Base-by-base conservation (phyloP, 2,329 filamentous ascomycete species). In the Exophiala alcalophila region DNA sequence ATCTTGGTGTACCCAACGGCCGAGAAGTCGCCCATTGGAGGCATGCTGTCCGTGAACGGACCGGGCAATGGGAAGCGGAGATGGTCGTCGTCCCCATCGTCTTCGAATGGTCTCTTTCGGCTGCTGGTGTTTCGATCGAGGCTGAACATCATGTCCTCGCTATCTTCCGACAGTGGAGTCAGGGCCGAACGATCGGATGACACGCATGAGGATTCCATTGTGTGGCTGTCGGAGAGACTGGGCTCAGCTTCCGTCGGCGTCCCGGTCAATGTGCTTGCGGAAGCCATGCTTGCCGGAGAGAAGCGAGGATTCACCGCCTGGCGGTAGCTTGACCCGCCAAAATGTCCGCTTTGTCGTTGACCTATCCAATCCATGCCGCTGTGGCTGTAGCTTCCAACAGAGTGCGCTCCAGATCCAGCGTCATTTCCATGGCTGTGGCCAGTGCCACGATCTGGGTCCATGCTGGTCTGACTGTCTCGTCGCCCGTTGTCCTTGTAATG, bases 401-500 rank as follows among this genome's bases (percentile, higher is more conserved):
- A 26, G n/a, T 46, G 34, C 19, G 41, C 15, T 4, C 44, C 50
- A n/a, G n/a, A n/a, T n/a, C n/a, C n/a, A 12, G 37, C 23, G 19
- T 26, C 37, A 7, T 57, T 60, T 33, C 65, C 68, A 37, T 64
- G 66, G 21, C 64, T 60, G 47, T 65, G 61, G 29, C 80, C 74
- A 52, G 78, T 73, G 28, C 74, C 76, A 15, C 81, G 78, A 25
- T 80, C 78, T 1, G 81, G 80, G 10, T 84, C 83, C 42, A 84
- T 83, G 57, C 83, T 86, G 56, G 81, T 79, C 2, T 81, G 74
- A 61, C 81, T 86, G 38, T 80, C 75, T 40, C 82, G 76, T 50
- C 83, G 71, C 53, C 83, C 81, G 30, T 52, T 54, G 41, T 83
- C 79, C 58, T 85, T 82, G 64, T 89, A 89, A 58, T 89, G 87